Conservation (phyloP, 495 filamentous ascomycete species). For the Penicillium waksmanii region DNA sequence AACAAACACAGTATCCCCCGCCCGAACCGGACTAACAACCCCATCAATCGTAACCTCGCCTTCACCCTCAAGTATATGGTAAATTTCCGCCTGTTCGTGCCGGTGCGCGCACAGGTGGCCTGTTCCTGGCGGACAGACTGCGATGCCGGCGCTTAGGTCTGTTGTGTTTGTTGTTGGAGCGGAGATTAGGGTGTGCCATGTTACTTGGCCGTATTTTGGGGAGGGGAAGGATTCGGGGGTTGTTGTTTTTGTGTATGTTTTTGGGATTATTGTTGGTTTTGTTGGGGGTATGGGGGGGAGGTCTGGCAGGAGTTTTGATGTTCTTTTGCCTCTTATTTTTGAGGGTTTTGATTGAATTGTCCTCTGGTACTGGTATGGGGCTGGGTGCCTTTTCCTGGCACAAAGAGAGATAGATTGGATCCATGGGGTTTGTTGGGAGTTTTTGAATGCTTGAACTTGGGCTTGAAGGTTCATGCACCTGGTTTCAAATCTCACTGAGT, state of each 20-base stretch:
- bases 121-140: constrained; percentile 25
- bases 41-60: constrained; percentile 38
- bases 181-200: constrained; percentile 44
- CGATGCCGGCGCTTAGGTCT: constrained; percentile 39
- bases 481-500: no score
- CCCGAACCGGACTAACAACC: constrained; percentile 14
- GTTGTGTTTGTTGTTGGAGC: constrained; percentile 27
- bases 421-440: no score
- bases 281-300: not conserved
- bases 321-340: not conserved
- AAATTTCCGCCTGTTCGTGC: constrained; percentile 43
- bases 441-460: no score
- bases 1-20: constrained; percentile 39
- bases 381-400: no score
- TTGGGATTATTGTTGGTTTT: constrained; percentile 16
- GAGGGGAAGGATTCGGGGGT: constrained; percentile 27
- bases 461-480: no score
- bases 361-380: no score
- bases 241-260: constrained; percentile 11
- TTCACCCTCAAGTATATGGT: constrained; percentile 38
- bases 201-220: constrained; percentile 22
- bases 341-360: no score
- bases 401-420: no score
- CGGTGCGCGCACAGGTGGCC: constrained; percentile 38
- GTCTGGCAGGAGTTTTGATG: no score